Conservation (phyloP, 2,329 filamentous ascomycete genomes). For the Grosmannia clavigera region DNA sequence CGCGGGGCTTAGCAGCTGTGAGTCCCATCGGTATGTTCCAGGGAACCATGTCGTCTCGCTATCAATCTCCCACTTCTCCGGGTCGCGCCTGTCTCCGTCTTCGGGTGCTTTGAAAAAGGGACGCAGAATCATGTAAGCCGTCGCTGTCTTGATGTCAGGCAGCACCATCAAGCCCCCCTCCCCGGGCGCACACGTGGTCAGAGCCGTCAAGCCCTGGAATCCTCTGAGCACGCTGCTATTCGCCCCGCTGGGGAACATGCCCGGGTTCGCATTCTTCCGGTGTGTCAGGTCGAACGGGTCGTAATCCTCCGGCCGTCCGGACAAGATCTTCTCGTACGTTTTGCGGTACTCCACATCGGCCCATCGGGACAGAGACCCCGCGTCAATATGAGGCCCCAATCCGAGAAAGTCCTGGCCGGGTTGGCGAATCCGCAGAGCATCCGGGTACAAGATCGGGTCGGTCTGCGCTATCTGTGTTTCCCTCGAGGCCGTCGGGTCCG, state of each 20-base stretch:
- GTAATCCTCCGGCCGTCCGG: constrained; percentile 22
- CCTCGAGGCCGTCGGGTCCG: constrained; percentile 11
- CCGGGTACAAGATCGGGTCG: constrained; percentile 26
- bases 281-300: constrained; percentile 24
- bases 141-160: constrained; percentile 22
- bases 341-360: constrained; percentile 24
- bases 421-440: constrained; percentile 25
- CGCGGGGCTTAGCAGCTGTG: constrained; percentile 22
- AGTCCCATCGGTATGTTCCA: constrained; percentile 21
- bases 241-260: constrained; percentile 21
- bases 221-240: constrained; percentile 25
- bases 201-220: constrained; percentile 30
- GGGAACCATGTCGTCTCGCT: constrained; percentile 21
- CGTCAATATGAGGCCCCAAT: constrained; percentile 31
- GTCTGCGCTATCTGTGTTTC: constrained; percentile 2
- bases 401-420: constrained; percentile 25
- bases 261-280: constrained; percentile 22
- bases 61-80: constrained; percentile 24
- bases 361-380: constrained; percentile 29
- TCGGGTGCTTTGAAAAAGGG: constrained; percentile 26
- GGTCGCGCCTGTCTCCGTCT: constrained; percentile 18
- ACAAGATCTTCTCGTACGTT: constrained; percentile 24
- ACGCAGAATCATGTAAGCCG: constrained; percentile 28
- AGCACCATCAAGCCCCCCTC: constrained; percentile 28
- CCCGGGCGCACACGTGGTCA: constrained; percentile 20